Evolutionary conservation across 1,139 yeast genomes (phyloP), one percentile per base, ranked within the genome.

Genomic region (Suhomyces terraborum): DNA sequence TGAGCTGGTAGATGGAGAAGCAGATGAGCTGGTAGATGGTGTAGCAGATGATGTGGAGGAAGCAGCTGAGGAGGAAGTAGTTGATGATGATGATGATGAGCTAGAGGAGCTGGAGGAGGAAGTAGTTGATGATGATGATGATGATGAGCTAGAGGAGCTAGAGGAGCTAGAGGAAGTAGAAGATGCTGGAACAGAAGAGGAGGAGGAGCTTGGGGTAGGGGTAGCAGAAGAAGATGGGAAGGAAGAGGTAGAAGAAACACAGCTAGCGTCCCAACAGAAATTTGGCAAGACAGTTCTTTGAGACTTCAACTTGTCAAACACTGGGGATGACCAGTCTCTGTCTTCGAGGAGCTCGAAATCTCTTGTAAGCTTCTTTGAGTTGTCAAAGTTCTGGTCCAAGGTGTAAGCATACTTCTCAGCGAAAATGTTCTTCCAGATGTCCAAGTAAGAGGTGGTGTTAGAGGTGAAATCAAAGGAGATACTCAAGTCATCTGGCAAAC

Each of bases 401-500:
- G 40, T 36, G 40, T 44, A 47, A 10, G 52, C 47, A 41, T 51
- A 52, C 42, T 41, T 47, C 37, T 50, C 47, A 40, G 52, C 51
- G 47, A 48, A 57, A 32, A 49, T 52, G 41, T 33, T 35, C 35
- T 40, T 49, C 58, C 56, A 60, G 14, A 47, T 32, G 16, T 44
- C 46, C 30, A 48, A 45, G 39, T 46, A 46, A 24, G 41, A 49
- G 20, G 42, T 40, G 14, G 47, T 25, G 38, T 47, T 42, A 23
- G 49, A 52, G 23, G 51, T 46, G 40, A 51, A 58, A 38, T 61
- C 51, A 39, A 61, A 51, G 20, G 53, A 52, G 47, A 64, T 58
- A 35, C 55, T 43, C 46, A 62, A 61, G 38, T 52, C 57, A 26
- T 52, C 53, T 41, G 69, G 69, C 45, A 64, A 61, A 53, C 68